Base-by-base conservation (phyloP, 192 early-diverging fungal genomes). In the Backusella morwellensis region DNA sequence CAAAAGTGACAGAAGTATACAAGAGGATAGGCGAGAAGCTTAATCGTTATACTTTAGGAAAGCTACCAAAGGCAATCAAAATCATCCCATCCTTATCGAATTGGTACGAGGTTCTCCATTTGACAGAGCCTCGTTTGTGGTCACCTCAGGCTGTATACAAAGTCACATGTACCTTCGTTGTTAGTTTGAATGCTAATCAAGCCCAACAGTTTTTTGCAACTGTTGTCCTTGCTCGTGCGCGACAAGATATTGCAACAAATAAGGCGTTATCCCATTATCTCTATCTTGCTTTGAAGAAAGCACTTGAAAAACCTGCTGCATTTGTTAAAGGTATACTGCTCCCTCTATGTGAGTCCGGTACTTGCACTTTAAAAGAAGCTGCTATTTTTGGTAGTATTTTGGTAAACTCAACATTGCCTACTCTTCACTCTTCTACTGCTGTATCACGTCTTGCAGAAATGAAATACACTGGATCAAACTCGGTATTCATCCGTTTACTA, bases 291-390 rank as follows among this genome's bases (percentile, higher is more conserved):
- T 85, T 99, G 66, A 99, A 98, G 78, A 98, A 99, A 88, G 86
- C 93, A 12, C 87, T 98, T 36, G 98, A 98, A 84, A 99, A 98
- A 86, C 96, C 96, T 29, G 93, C 93, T 9, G 96, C 96, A 23
- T 98, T 98, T 81, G 98, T 98, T 89, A 99, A 98, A 87, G 97
- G 98, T 70, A 90, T 99, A 50, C 73, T 98, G 70, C 90, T 99
- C 75, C 98, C 98, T 2, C 85, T 99, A 17, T 98, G 95, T 81
- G 96, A 98, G 77, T 90, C 90, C 0, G 92, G 91, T 44, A 93
- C 87, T 5, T 99, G 98, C 81, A 97, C 98, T 23, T 88, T 99
- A 72, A 90, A 95, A 79, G 97, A 99, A 87, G 97, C 97, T 17
- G 95, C 94, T 44, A 97, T 98, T 78, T 87, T 99, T 78, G 96